Conservation (phyloP, 2,329 filamentous ascomycete species). For the Exophiala sideris region DNA sequence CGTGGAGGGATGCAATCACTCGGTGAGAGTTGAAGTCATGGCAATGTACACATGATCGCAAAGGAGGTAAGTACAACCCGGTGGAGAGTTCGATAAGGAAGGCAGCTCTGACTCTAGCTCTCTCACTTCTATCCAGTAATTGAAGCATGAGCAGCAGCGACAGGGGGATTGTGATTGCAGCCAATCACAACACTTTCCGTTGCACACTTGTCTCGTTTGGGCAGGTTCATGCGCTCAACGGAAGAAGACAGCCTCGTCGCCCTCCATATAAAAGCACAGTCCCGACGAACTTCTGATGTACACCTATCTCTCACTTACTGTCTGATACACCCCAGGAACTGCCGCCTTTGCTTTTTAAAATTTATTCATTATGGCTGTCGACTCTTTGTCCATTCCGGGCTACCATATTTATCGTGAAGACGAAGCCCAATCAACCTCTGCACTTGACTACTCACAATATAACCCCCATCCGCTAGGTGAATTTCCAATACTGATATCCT, state of each 20-base stretch:
- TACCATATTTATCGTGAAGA: conserved; percentile 23
- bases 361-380: conserved; percentile 18
- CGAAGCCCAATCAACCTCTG: conserved; percentile 6
- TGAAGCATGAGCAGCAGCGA: background rate
- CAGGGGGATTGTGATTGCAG: background rate
- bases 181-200: background rate
- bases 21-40: too few species aligned
- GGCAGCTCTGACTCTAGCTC: too few species aligned
- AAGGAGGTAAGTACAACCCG: too few species aligned
- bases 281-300: background rate
- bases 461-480: conserved; percentile 21
- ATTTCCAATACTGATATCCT: background rate
- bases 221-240: background rate
- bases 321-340: background rate
- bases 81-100: too few species aligned
- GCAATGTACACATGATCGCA: too few species aligned
- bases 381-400: conserved; percentile 23
- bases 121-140: too few species aligned
- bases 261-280: background rate
- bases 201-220: background rate
- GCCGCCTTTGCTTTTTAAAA: background rate
- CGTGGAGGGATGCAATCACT: too few species aligned
- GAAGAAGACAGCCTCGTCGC: background rate
- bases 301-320: background rate
- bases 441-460: conserved; percentile 8